Evolutionary conservation across 1,284 basidiomycete genomes (phyloP), one percentile per base, ranked within the genome.

Genomic region (Cutaneotrichosporon arboriforme): DNA sequence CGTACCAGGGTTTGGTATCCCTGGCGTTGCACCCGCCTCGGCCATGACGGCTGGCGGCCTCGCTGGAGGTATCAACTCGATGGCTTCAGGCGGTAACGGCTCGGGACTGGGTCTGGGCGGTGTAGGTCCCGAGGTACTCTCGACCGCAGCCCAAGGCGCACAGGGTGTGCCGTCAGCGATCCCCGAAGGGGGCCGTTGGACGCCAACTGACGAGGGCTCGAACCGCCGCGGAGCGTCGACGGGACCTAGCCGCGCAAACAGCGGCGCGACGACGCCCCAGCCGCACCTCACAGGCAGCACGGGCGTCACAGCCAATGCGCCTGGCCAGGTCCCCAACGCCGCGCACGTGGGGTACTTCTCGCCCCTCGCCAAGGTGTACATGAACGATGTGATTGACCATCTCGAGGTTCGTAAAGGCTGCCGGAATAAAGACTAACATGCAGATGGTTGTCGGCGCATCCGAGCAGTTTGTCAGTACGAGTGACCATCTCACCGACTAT

Each of bases 401-500:
- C 56, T 76, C 31, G 74, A 76, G 54, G 67, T 58, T 13, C 10
- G 13, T 4, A 15, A 0, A 13, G 33, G 7, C 4, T 18, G 3
- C n/a, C n/a, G n/a, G n/a, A n/a, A n/a, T 15, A 12, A 7, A 17
- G 4, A 31, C 57, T 54, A n/a, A 54, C 57, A 2, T 8, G 5
- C 53, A 58, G 57, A 59, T 69, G 44, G 65, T 73, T n/a, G 63
- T 72, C 4, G 62, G 63, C n/a, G 62, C 61, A 9, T 54, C 73
- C 49, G 73, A 75, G 44, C 72, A 74, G 52, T 74, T 69, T 49
- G 67, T 70, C 9, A 64, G 67, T 43, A 72, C 69, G 1, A 72
- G 69, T 37, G 72, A 76, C 50, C 71, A 74, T 59, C 52, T 76
- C 50, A 73, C 72, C 9, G 70, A 72, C 59, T 76, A 73, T 54